Conservation (phyloP, 345 rosid genomes). For the Hibiscus trionum region DNA sequence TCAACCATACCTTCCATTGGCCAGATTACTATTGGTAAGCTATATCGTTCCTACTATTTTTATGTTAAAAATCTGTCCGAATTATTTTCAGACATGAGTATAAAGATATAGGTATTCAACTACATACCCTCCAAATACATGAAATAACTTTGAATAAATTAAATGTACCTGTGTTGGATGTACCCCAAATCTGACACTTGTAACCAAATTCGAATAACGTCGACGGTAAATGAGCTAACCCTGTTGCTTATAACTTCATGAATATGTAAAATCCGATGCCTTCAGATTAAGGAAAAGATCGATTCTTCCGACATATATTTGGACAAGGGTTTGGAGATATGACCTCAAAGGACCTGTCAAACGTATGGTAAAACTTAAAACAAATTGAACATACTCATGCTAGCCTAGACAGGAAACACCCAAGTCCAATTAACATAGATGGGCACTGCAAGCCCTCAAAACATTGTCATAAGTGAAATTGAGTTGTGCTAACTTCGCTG, state of each 20-base stretch:
- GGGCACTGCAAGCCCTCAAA: not conserved
- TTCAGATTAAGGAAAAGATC: too few relatives aligned
- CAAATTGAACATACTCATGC: too few relatives aligned
- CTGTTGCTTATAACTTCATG: not conserved
- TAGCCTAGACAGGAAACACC: too few relatives aligned
- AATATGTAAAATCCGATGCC: not conserved
- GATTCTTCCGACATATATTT: not conserved
- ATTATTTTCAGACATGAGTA: not conserved
- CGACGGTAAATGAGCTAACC: constrained; percentile 33
- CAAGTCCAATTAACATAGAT: not conserved
- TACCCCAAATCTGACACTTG: not conserved
- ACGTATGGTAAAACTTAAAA: too few relatives aligned
- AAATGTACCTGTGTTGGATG: not conserved
- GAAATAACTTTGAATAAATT: not conserved
- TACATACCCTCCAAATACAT: not conserved
- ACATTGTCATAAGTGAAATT: not conserved
- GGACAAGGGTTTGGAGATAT: not conserved
- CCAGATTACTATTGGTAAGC: constrained; percentile 28
- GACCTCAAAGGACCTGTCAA: too few relatives aligned
- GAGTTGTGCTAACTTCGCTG: not conserved
- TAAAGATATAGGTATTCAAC: not conserved
- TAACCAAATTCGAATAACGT: not conserved
- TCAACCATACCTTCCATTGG: constrained; percentile 56
- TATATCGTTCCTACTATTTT: not conserved
- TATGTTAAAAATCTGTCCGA: not conserved